Evolutionary conservation across 179 eudicot species (phyloP).

Genomic region (Pouteria campechiana): DNA sequence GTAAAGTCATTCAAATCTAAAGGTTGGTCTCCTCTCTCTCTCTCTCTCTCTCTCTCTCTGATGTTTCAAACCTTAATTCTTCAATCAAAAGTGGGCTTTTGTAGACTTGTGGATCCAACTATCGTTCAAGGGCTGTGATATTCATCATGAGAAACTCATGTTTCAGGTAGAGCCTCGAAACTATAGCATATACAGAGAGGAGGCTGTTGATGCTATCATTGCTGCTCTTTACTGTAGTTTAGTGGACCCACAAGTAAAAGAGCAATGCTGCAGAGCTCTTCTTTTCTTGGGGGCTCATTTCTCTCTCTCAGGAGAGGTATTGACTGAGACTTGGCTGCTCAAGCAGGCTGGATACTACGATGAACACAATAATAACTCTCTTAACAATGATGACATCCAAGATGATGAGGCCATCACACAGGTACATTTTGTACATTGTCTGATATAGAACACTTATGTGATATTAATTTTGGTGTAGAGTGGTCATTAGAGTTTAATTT

Average conservation of each 20-base stretch:
- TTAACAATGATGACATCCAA: constrained; percentile 3
- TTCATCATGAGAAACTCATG: background rate
- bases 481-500: too few species aligned
- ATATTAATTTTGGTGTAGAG: too few species aligned
- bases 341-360: constrained; percentile 25
- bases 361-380: constrained; percentile 8
- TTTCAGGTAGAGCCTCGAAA: constrained; percentile 25
- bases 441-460: too few species aligned
- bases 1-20: too few species aligned
- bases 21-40: background rate
- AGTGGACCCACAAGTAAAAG: constrained; percentile 15
- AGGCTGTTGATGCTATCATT: constrained; percentile 40
- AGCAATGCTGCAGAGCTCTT: constrained; percentile 32
- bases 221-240: constrained; percentile 24
- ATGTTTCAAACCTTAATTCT: too few species aligned
- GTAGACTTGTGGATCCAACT: too few species aligned
- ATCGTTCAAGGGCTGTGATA: too few species aligned
- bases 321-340: constrained; percentile 41
- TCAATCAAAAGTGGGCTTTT: too few species aligned
- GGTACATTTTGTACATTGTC: constrained; percentile 9
- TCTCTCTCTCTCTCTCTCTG: background rate
- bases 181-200: constrained; percentile 20
- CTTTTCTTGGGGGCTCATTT: constrained; percentile 41
- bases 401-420: constrained; percentile 1
- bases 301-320: constrained; percentile 30